Evolutionary conservation across 371 early-diverging fungal species (phyloP).

Genomic region (Chytridium lagenaria): DNA sequence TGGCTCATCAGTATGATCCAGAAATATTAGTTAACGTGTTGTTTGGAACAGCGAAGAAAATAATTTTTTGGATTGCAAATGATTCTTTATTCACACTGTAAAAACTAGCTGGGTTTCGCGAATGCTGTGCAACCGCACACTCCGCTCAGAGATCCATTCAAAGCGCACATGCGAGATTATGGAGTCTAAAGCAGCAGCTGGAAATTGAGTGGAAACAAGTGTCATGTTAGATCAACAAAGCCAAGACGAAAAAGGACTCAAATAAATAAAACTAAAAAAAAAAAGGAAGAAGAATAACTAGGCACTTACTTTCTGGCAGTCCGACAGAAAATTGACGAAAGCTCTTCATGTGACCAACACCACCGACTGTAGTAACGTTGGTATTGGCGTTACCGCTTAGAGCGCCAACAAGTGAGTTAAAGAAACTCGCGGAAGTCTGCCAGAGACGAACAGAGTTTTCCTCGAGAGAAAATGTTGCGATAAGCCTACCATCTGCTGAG

Average conservation of each 20-base stretch:
- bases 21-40: no score
- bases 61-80: not conserved
- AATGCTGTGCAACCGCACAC: slow-evolving; percentile 62
- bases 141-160: slow-evolving; percentile 72
- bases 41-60: no score
- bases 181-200: slow-evolving; percentile 37
- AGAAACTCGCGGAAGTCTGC: slow-evolving; percentile 74
- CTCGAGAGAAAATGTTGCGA: slow-evolving; percentile 74
- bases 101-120: slow-evolving; percentile 44
- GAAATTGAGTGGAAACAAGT: not conserved
- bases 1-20: no score
- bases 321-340: slow-evolving; percentile 72
- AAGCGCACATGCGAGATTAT: slow-evolving; percentile 65
- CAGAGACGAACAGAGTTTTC: slow-evolving; percentile 78
- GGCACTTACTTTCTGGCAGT: slow-evolving; percentile 58
- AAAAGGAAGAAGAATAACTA: no score
- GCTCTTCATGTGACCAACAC: slow-evolving; percentile 55
- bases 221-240: no score
- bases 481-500: slow-evolving; percentile 79
- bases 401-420: slow-evolving; percentile 73
- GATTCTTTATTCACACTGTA: slow-evolving; percentile 41
- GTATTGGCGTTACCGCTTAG: slow-evolving; percentile 40
- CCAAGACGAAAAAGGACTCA: no score
- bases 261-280: no score
- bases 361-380: slow-evolving; percentile 28